Percentiles rank a stretch among this genome's conserved stretches.
Evolutionary conservation across 106 monocot genomes (phyloP).

Genomic region (Dioscorea dumetorum): DNA sequence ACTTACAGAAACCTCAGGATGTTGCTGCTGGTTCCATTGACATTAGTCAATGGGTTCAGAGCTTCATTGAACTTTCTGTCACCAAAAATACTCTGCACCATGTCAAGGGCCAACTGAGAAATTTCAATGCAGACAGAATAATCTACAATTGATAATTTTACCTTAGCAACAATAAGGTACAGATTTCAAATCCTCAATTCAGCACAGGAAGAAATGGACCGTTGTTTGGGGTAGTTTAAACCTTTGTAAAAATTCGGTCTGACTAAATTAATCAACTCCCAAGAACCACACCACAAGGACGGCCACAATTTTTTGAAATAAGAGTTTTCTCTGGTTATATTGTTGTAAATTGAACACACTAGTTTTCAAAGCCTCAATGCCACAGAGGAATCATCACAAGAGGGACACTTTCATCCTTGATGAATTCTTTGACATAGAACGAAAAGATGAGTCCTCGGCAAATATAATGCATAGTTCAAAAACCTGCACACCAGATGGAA

Average conservation of each 20-base stretch:
- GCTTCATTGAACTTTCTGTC: constrained; percentile 74
- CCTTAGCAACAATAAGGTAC: not conserved
- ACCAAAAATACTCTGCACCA: constrained; percentile 53
- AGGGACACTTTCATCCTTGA: constrained; percentile 73
- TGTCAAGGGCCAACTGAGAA: constrained; percentile 16
- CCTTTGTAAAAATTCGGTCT: no score
- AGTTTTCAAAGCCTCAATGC: no score
- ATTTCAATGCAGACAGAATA: not conserved
- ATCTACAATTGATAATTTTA: not conserved
- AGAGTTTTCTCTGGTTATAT: no score
- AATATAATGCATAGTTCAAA: constrained; percentile 56
- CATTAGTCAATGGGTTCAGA: constrained; percentile 36
- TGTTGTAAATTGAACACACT: no score
- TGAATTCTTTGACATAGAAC: constrained; percentile 64
- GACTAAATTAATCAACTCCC: no score
- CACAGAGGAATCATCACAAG: not conserved
- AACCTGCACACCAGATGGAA: constrained; percentile 41
- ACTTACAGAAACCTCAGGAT: constrained; percentile 82
- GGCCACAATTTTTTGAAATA: no score
- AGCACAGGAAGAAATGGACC: no score
- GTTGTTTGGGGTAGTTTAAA: no score
- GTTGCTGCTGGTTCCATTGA: constrained; percentile 47
- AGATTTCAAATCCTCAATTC: no score
- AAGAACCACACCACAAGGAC: no score
- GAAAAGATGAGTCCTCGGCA: constrained; percentile 52